These are phyloP conservation scores for Geranomyces variabilis DNA, from an alignment of 192 early-diverging fungal species.

Conservation along the genomic window DNA sequence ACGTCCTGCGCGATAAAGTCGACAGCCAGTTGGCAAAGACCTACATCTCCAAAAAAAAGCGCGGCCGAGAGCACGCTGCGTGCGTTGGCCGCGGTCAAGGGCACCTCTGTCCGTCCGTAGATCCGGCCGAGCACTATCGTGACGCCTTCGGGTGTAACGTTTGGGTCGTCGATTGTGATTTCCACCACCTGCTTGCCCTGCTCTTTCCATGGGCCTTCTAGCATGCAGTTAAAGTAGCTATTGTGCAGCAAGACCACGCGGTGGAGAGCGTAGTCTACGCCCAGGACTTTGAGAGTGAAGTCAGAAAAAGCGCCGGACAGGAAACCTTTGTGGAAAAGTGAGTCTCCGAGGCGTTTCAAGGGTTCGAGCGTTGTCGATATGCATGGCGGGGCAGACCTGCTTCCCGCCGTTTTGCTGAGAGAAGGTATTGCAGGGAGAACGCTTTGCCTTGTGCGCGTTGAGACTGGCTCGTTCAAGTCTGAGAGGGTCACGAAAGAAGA, in stretches of 20 bases:
- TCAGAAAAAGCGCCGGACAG: conserved; percentile 39
- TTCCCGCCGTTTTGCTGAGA: no score
- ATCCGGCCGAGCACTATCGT: conserved; percentile 43
- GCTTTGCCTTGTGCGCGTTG: no score
- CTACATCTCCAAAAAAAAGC: conserved; percentile 43
- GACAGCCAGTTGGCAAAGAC: conserved; percentile 26
- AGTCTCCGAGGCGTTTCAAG: conserved; percentile 14
- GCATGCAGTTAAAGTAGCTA: conserved; percentile 48
- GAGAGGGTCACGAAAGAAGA: no score
- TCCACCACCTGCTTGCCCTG: conserved; percentile 22
- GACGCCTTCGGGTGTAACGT: conserved; percentile 42
- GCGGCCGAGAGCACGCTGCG: conserved; percentile 38
- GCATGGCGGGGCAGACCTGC: no score
- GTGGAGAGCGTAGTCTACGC: conserved; percentile 46
- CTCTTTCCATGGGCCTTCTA: conserved; percentile 31
- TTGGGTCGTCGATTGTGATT: conserved; percentile 44
- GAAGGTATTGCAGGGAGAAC: no score
- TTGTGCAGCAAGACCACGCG: conserved; percentile 47
- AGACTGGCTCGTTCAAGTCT: no score
- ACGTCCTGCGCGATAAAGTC: conserved; percentile 40
- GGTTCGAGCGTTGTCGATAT: conserved; percentile 8
- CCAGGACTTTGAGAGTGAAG: conserved; percentile 42
- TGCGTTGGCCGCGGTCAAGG: conserved; percentile 33
- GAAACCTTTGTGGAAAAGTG: conserved; percentile 40
- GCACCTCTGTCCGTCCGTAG: conserved; percentile 40